Base-by-base conservation (phyloP, 176 grass and related monocot genomes). In the Canna indica region DNA sequence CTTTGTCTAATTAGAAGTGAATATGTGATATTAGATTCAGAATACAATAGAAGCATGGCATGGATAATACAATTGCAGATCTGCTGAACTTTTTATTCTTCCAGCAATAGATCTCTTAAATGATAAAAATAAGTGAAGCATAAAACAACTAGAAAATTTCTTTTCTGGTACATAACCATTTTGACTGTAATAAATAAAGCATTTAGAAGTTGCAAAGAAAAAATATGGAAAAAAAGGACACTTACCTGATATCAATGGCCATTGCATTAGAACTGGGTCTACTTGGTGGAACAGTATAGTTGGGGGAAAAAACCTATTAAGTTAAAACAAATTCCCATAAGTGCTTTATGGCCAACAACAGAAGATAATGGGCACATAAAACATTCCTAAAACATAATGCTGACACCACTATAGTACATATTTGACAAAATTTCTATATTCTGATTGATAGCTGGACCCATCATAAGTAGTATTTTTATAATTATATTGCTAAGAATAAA, bases 181-280 rank as follows among this genome's bases (percentile, higher is more conserved):
- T 17, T 48, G 33, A 68, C 11, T n/a, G n/a, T n/a, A n/a, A n/a
- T n/a, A n/a, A n/a, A n/a, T n/a, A n/a, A n/a, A n/a, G n/a, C n/a
- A n/a, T n/a, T n/a, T n/a, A n/a, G 2, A 67, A 47, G 4, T 48
- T 61, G 69, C 1, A 6, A 68, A 34, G 7, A 63, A 68, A 12
- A 3, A 47, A 22, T 12, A 12, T 31, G 20, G 4, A 2, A 12
- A 12, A 57, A 30, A 26, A 15, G 8, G 36, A 64, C 32, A 77
- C 33, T 36, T 83, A 99, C 94, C 94, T 99, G 57, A 93, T 80
- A 81, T 99, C 86, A 60, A 99, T 84, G 30, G 79, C 73, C 73
- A 93, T 72, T 77, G 85, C 85, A 77, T 84, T 84, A 80, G 90
- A 84, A 82, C 84, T 85, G 18, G 75, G 85, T 73, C 83, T 90